These are phyloP conservation scores for Vitis labrusca DNA, from an alignment of 164 flowering plant species.

Conservation along the genomic window DNA sequence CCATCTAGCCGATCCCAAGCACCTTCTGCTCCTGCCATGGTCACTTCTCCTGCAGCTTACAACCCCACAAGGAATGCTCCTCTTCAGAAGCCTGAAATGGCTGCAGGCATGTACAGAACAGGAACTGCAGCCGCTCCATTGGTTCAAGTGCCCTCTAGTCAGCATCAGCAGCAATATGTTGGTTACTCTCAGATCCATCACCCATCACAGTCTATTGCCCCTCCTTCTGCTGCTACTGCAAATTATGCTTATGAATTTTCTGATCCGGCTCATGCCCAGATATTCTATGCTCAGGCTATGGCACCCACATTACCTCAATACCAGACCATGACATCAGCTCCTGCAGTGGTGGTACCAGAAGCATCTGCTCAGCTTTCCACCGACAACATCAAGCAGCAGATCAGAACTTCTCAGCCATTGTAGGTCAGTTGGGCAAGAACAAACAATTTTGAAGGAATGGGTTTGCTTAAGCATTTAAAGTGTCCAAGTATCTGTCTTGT, in stretches of 20 bases:
- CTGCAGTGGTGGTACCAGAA: constrained; percentile 39
- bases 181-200: constrained; percentile 69
- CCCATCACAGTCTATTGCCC: constrained; percentile 61
- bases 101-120: constrained; percentile 55
- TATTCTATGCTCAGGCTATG: constrained; percentile 65
- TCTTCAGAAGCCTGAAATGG: constrained; percentile 50
- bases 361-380: constrained; percentile 39
- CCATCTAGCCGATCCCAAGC: constrained; percentile 54
- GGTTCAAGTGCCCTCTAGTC: constrained; percentile 56
- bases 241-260: constrained; percentile 60
- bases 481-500: constrained; percentile 24
- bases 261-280: constrained; percentile 62
- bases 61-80: constrained; percentile 47
- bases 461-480: constrained; percentile 23
- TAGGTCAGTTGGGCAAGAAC: constrained; percentile 27
- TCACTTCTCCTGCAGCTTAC: constrained; percentile 36
- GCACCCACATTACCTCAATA: constrained; percentile 58
- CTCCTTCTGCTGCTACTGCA: constrained; percentile 35
- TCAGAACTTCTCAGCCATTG: constrained; percentile 50
- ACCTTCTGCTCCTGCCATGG: constrained; percentile 39
- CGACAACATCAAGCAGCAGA: constrained; percentile 62
- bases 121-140: constrained; percentile 39
- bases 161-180: constrained; percentile 58
- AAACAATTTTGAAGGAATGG: constrained; percentile 54
- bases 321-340: constrained; percentile 62